Conservation (phyloP, 257 asterid genomes). For the Nicotiana obtusifolia region DNA sequence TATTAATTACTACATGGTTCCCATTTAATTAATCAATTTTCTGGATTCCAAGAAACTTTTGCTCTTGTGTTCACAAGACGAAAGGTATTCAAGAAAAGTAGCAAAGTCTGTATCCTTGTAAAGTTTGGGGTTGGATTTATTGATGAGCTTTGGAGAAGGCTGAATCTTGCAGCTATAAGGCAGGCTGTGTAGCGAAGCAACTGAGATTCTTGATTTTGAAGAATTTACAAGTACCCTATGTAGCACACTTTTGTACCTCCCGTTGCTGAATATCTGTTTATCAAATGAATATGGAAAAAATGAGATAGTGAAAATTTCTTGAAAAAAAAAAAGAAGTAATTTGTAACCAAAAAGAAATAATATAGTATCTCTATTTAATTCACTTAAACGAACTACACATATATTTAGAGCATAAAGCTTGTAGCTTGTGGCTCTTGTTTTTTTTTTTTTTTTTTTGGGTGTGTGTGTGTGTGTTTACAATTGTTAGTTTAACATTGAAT, state of each 20-base stretch:
- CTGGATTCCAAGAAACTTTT: slow-evolving; percentile 33
- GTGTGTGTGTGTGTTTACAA: too few species aligned
- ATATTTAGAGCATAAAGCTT: too few species aligned
- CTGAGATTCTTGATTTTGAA: slow-evolving; percentile 21
- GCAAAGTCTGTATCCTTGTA: slow-evolving; percentile 32
- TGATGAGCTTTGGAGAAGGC: slow-evolving; percentile 25
- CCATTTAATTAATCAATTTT: background rate
- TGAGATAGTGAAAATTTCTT: background rate
- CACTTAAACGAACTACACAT: too few species aligned
- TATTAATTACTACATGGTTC: background rate
- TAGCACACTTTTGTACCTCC: slow-evolving; percentile 36
- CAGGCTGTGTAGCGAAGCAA: slow-evolving; percentile 37
- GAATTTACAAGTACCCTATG: slow-evolving; percentile 36
- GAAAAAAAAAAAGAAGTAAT: background rate
- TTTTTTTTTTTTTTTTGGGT: too few species aligned
- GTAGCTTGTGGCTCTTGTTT: too few species aligned
- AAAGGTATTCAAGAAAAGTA: slow-evolving; percentile 25
- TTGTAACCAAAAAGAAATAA: background rate
- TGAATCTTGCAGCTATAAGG: slow-evolving; percentile 12
- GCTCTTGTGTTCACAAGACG: slow-evolving; percentile 27
- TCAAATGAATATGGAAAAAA: background rate
- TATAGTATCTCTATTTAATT: too few species aligned
- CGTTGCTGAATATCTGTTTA: slow-evolving; percentile 37
- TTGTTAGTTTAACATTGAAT: too few species aligned
- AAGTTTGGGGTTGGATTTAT: slow-evolving; percentile 25